Percentiles rank a stretch among this genome's conserved stretches.
Conservation (phyloP, 768 basidiomycete genomes). For the Podaxis rugospora region DNA sequence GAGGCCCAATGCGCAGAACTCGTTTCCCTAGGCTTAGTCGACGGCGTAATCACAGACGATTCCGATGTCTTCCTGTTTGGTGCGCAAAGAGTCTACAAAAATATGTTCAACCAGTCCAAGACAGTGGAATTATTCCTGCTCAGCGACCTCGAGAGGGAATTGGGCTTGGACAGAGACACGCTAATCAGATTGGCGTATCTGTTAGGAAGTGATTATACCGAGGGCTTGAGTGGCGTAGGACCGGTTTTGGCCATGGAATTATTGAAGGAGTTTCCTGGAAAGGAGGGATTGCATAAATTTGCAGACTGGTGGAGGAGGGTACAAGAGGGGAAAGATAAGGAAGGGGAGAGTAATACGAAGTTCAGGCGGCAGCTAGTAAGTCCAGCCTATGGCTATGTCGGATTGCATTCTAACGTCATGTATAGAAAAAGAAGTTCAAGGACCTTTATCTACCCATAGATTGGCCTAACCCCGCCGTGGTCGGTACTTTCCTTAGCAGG, state of each 20-base stretch:
- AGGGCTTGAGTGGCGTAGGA: slow-evolving; percentile 87
- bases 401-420: slow-evolving; percentile 1
- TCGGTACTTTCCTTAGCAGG: slow-evolving; percentile 31
- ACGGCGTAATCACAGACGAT: slow-evolving; percentile 98
- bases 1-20: slow-evolving; percentile 98
- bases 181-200: slow-evolving; percentile 90
- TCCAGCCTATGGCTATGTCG: not conserved
- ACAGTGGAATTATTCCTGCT: slow-evolving; percentile 95
- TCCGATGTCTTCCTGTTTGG: slow-evolving; percentile 99
- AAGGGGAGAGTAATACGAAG: slow-evolving; percentile 65
- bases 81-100: slow-evolving; percentile 92
- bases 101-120: slow-evolving; percentile 99
- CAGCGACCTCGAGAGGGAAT: slow-evolving; percentile 79
- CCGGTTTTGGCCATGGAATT: slow-evolving; percentile 97
- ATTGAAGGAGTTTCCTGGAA: slow-evolving; percentile 87
- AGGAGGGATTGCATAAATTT: slow-evolving; percentile 81
- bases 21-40: slow-evolving; percentile 78
- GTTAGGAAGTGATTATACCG: slow-evolving; percentile 94
- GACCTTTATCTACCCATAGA: slow-evolving; percentile 72
- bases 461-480: slow-evolving; percentile 93
- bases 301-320: slow-evolving; percentile 94
- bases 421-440: slow-evolving; percentile 86
- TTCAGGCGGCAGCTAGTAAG: slow-evolving; percentile 86
- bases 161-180: slow-evolving; percentile 81
- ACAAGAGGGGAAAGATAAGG: slow-evolving; percentile 81